A percentile compares a stretch with the other conserved stretches of the same genome.
phyloP scores from a whole-genome alignment of 2,329 filamentous ascomycete genomes.

The Fusarium coicis region DNA sequence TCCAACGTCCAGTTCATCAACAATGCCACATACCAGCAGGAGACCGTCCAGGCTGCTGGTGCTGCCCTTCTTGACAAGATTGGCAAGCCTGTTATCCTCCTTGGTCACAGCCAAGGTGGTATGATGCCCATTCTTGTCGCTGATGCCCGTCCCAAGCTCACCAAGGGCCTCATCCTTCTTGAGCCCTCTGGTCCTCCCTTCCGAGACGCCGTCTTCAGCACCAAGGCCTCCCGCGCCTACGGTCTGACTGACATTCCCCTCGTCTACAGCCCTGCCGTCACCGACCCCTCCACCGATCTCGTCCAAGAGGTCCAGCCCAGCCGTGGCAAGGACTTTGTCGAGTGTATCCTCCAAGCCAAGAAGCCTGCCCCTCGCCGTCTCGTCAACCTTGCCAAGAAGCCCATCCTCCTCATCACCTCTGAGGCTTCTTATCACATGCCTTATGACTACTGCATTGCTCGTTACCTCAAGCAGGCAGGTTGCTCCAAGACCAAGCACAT shows the following conservation, averaged over 20 bases:
- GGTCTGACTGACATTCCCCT: constrained; percentile 61
- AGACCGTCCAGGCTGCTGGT: constrained; percentile 42
- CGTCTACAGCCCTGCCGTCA: constrained; percentile 55
- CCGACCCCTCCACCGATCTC: constrained; percentile 27
- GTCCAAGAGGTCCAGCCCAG: constrained; percentile 18
- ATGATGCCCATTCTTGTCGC: constrained; percentile 47
- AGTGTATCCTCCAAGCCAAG: constrained; percentile 31
- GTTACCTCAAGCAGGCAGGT: constrained; percentile 32
- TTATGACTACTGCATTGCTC: constrained; percentile 36
- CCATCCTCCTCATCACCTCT: constrained; percentile 31
- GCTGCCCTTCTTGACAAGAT: constrained; percentile 57
- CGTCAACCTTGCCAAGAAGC: constrained; percentile 49
- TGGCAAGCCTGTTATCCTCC: constrained; percentile 51
- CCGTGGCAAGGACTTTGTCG: constrained; percentile 1
- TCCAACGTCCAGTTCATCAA: constrained; percentile 39
- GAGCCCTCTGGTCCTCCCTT: constrained; percentile 62
- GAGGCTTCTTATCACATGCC: constrained; percentile 38
- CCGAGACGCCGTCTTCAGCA: constrained; percentile 51
- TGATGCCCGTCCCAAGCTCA: constrained; percentile 50
- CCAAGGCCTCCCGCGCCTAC: constrained; percentile 50
- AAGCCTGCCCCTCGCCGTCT: constrained; percentile 38
- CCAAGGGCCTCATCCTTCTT: constrained; percentile 55
- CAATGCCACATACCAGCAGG: constrained; percentile 37
- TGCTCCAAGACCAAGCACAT: constrained; percentile 34
- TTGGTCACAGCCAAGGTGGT: constrained; percentile 60